Conservation (phyloP, 345 rosid species). For the Bretschneidera sinensis region DNA sequence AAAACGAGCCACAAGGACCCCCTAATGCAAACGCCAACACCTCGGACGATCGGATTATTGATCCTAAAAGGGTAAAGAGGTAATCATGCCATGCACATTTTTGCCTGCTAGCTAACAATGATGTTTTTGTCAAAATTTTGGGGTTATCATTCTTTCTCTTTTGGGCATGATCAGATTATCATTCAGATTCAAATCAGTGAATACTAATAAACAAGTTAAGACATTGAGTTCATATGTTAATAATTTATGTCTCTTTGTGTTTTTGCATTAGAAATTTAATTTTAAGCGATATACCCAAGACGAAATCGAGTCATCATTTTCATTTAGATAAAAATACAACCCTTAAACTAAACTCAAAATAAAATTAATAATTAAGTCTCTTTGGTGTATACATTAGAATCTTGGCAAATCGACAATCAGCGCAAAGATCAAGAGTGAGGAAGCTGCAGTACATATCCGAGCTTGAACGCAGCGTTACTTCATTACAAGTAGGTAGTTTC, state of each 20-base stretch:
- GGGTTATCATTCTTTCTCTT: not conserved
- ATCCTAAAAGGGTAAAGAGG: constrained; percentile 94
- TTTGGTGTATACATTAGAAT: constrained; percentile 51
- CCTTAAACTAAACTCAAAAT: too few species aligned
- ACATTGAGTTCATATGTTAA: too few species aligned
- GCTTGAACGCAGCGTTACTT: constrained; percentile 82
- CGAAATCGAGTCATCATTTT: too few species aligned
- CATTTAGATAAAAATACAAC: too few species aligned
- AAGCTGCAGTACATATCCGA: constrained; percentile 89
- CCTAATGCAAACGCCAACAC: constrained; percentile 19
- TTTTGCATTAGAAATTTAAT: not conserved
- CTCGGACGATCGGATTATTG: constrained; percentile 43
- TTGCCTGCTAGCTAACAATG: too few species aligned
- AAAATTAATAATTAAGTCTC: too few species aligned
- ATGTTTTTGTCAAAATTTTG: too few species aligned
- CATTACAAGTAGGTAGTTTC: constrained; percentile 50
- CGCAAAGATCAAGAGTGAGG: constrained; percentile 90
- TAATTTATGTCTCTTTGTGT: not conserved
- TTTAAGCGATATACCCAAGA: too few species aligned
- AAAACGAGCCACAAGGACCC: constrained; percentile 21
- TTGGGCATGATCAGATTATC: too few species aligned
- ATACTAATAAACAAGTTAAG: too few species aligned
- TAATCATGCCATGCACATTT: constrained; percentile 15
- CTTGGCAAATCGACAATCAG: constrained; percentile 89
- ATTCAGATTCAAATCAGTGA: too few species aligned